Evolutionary conservation across 2,329 filamentous ascomycete genomes (phyloP).

Genomic region (Neofusicoccum sp.): DNA sequence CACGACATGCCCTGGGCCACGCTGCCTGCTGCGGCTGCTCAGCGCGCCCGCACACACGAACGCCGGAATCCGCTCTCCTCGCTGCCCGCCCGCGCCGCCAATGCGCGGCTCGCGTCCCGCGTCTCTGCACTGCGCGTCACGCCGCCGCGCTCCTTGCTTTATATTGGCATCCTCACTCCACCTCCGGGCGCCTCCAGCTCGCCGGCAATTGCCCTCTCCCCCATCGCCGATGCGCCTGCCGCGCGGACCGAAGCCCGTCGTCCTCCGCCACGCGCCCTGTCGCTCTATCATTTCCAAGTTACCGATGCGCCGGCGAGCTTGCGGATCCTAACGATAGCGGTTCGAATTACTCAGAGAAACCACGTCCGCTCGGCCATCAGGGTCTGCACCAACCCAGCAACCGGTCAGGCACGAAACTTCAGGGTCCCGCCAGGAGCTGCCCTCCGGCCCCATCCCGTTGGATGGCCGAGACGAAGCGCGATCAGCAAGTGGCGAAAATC

Average conservation of each 20-base stretch:
- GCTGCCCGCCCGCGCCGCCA: neutral
- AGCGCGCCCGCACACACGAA: neutral
- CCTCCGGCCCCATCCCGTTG: neutral
- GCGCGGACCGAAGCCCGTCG: slow-evolving; percentile 3
- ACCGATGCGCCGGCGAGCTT: neutral
- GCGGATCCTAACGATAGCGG: neutral
- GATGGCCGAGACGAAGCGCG: neutral
- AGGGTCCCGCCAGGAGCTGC: neutral
- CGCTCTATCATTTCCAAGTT: neutral
- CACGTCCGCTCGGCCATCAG: neutral
- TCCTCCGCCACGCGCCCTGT: neutral
- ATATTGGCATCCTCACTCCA: neutral
- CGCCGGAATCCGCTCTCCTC: neutral
- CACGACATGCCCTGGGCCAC: neutral
- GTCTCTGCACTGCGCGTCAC: neutral
- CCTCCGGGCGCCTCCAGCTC: neutral
- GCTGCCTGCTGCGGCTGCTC: neutral
- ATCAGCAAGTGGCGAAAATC: slow-evolving; percentile 12
- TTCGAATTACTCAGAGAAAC: neutral
- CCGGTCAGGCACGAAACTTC: neutral
- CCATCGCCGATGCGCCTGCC: slow-evolving; percentile 7
- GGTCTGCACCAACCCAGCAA: neutral
- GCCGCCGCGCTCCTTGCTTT: neutral
- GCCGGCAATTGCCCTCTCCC: neutral
- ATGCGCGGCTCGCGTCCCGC: neutral